phyloP scores from a whole-genome alignment of 2,329 filamentous ascomycete species.

The Xylaria sp. region DNA sequence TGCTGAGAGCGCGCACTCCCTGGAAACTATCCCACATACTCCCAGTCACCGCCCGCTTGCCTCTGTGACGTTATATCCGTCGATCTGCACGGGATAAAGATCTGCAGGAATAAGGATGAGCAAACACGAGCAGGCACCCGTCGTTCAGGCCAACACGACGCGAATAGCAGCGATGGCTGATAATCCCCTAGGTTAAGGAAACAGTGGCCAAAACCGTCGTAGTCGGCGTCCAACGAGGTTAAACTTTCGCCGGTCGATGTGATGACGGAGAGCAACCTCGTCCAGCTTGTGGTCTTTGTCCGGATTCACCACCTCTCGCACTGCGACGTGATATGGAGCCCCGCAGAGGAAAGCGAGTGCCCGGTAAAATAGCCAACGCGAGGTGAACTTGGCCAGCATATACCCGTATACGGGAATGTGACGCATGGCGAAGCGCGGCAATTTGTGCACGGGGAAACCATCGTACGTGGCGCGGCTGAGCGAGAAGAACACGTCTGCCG shows the following conservation, averaged over 20 bases:
- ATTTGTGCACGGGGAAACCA: constrained; percentile 46
- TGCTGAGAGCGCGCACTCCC: no score
- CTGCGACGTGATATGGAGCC: constrained; percentile 37
- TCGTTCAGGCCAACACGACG: background rate
- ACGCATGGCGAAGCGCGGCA: constrained; percentile 44
- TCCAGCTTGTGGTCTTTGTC: constrained; percentile 52
- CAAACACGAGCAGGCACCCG: background rate
- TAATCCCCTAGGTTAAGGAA: constrained; percentile 12
- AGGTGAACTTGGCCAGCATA: constrained; percentile 57
- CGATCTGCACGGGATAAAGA: no score
- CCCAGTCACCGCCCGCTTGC: no score
- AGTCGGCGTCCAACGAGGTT: constrained; percentile 42
- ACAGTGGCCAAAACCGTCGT: constrained; percentile 21
- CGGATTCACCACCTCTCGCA: constrained; percentile 60
- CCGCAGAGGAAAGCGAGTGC: constrained; percentile 51
- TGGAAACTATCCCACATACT: no score
- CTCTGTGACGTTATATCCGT: no score
- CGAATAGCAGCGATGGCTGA: background rate
- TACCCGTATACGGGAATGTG: constrained; percentile 52
- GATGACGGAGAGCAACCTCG: constrained; percentile 54
- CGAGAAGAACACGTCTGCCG: constrained; percentile 1
- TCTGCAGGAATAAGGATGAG: background rate
- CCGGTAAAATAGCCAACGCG: constrained; percentile 56
- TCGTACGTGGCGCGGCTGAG: constrained; percentile 23
- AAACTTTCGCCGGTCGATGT: constrained; percentile 51